These are phyloP conservation scores for Saccharomycopsis sp. DNA, from an alignment of 805 yeast species.

Conservation along the genomic window DNA sequence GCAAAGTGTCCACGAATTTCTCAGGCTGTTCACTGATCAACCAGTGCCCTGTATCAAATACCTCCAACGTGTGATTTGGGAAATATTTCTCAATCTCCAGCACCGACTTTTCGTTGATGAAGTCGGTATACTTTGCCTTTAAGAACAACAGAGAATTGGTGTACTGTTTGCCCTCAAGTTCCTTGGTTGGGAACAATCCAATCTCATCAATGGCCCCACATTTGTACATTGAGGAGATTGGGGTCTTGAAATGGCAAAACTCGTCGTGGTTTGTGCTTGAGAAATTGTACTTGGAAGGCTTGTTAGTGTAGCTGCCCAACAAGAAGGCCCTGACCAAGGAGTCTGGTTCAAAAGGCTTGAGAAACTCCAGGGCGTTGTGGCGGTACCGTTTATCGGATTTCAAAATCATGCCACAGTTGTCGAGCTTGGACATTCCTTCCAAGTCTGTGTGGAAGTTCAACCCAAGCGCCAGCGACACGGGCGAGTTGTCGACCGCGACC, in stretches of 20 bases:
- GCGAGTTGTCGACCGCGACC: slow-evolving; percentile 43
- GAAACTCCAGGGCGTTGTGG: slow-evolving; percentile 22
- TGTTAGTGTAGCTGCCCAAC: slow-evolving; percentile 31
- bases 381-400: slow-evolving; percentile 27
- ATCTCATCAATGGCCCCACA: slow-evolving; percentile 25
- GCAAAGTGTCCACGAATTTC: slow-evolving; percentile 13
- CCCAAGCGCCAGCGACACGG: slow-evolving; percentile 32
- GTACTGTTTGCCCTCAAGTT: too few species aligned
- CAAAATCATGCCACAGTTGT: slow-evolving; percentile 23
- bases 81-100: slow-evolving; percentile 22
- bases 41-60: slow-evolving; percentile 28
- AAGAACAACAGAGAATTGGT: slow-evolving; percentile 38
- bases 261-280: slow-evolving; percentile 25
- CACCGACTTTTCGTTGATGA: slow-evolving; percentile 30
- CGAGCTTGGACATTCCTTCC: slow-evolving; percentile 33
- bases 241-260: slow-evolving; percentile 28
- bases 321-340: slow-evolving; percentile 30
- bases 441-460: slow-evolving; percentile 30
- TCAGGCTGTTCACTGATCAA: slow-evolving; percentile 24
- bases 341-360: slow-evolving; percentile 11
- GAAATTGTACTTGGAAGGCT: slow-evolving; percentile 24
- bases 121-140: slow-evolving; percentile 35
- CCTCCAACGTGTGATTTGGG: slow-evolving; percentile 24
- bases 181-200: slow-evolving; percentile 29
- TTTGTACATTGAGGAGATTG: slow-evolving; percentile 27